A percentile compares a stretch with the other conserved stretches of the same genome.
phyloP scores from a whole-genome alignment of 345 rosid species.

The Eucalyptus guilfoylei region DNA sequence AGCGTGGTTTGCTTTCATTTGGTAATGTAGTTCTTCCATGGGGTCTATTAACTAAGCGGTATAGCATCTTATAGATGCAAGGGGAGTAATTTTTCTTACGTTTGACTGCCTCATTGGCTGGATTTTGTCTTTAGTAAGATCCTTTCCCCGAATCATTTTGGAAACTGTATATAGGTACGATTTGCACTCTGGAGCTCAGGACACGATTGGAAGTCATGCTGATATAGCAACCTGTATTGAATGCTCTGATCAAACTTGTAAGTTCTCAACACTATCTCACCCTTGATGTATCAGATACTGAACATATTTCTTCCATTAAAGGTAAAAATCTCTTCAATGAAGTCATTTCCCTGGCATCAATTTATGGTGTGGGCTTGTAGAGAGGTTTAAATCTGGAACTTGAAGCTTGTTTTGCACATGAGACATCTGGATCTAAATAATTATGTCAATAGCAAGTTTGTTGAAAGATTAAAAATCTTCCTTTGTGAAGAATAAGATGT shows the following conservation, averaged over 20 bases:
- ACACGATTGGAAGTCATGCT: slow-evolving; percentile 49
- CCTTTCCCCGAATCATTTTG: not conserved
- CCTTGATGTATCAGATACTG: not conserved
- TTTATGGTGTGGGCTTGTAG: not conserved
- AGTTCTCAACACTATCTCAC: slow-evolving; percentile 1
- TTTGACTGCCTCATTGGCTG: not conserved
- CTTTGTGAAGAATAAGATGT: not conserved
- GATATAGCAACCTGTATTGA: slow-evolving; percentile 59
- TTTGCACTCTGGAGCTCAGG: slow-evolving; percentile 35
- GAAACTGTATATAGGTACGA: slow-evolving; percentile 29
- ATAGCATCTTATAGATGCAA: not conserved
- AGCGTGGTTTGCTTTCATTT: not conserved
- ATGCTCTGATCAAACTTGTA: slow-evolving; percentile 52
- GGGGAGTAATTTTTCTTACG: not conserved
- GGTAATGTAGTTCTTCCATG: not conserved
- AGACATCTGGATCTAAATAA: not conserved
- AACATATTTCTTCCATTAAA: not conserved
- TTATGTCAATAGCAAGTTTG: not conserved
- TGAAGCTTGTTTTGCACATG: not conserved
- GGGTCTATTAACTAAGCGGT: not conserved
- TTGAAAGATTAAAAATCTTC: not conserved
- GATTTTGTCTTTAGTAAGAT: not conserved
- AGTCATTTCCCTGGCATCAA: not conserved
- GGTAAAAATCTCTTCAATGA: not conserved
- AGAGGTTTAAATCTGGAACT: not conserved